These are phyloP conservation scores for Starmerella lactis-condensi DNA, from an alignment of 805 yeast species.

Conservation along the genomic window DNA sequence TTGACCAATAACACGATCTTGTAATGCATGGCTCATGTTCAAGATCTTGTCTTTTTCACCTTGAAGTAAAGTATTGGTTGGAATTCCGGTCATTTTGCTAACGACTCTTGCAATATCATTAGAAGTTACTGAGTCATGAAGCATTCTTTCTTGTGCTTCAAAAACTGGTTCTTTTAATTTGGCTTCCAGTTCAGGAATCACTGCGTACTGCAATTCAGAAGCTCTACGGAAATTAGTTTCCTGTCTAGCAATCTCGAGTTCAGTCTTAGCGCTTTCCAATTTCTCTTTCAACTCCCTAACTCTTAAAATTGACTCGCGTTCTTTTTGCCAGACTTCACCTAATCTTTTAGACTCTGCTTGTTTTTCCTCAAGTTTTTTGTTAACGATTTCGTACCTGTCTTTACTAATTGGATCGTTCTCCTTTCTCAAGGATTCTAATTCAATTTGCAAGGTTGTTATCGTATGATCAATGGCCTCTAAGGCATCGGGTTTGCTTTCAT, in stretches of 20 bases:
- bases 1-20: slow-evolving; percentile 76
- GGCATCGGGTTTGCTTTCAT: slow-evolving; percentile 92
- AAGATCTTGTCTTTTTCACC: slow-evolving; percentile 85
- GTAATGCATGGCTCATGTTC: slow-evolving; percentile 67
- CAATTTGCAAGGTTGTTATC: slow-evolving; percentile 87
- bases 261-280: slow-evolving; percentile 66
- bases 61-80: slow-evolving; percentile 72
- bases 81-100: slow-evolving; percentile 89
- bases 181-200: slow-evolving; percentile 60
- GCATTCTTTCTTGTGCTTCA: slow-evolving; percentile 22
- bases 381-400: slow-evolving; percentile 60
- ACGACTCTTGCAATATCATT: slow-evolving; percentile 88
- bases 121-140: slow-evolving; percentile 84
- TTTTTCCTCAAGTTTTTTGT: slow-evolving; percentile 45
- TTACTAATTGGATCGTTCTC: slow-evolving; percentile 73
- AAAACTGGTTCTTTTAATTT: slow-evolving; percentile 34
- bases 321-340: slow-evolving; percentile 74
- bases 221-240: slow-evolving; percentile 76
- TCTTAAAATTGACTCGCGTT: slow-evolving; percentile 54
- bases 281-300: slow-evolving; percentile 66
- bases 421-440: slow-evolving; percentile 78
- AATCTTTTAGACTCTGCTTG: slow-evolving; percentile 48
- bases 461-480: slow-evolving; percentile 74
- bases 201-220: slow-evolving; percentile 72
- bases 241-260: slow-evolving; percentile 65